Conservation (phyloP, 208 protist genomes). For the Acanthamoeba triangularis region DNA sequence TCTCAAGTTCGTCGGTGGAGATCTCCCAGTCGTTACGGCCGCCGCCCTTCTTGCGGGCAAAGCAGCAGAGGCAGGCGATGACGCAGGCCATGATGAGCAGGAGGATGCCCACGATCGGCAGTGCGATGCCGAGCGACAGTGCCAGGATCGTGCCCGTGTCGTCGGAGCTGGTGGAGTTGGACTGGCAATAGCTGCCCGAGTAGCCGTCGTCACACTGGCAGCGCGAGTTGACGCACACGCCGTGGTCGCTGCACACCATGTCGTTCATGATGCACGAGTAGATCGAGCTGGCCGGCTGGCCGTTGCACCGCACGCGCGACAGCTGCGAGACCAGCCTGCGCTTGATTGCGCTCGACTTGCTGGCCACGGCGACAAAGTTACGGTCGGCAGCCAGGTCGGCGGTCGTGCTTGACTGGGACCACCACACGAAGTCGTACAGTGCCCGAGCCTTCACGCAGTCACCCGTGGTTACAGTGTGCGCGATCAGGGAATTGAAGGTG, state of each 20-base stretch:
- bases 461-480: not conserved
- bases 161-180: constrained; percentile 3
- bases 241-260: constrained; percentile 47
- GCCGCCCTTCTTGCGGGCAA: not conserved
- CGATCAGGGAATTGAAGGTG: constrained; percentile 40
- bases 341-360: not conserved
- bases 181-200: constrained; percentile 2
- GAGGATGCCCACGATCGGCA: constrained; percentile 5
- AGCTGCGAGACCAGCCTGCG: constrained; percentile 23
- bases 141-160: not conserved
- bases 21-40: constrained; percentile 40
- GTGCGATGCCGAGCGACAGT: not conserved
- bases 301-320: not conserved
- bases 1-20: constrained; percentile 44
- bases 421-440: constrained; percentile 45
- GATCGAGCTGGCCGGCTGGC: constrained; percentile 39
- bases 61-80: not conserved
- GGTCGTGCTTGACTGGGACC: not conserved
- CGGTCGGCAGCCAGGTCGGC: not conserved
- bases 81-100: constrained; percentile 11
- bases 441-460: not conserved
- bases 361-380: not conserved
- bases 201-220: constrained; percentile 43
- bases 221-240: constrained; percentile 42
- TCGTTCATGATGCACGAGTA: constrained; percentile 8